These are phyloP conservation scores for Leccinum truebloodii DNA, from an alignment of 768 basidiomycete species.

Conservation along the genomic window DNA sequence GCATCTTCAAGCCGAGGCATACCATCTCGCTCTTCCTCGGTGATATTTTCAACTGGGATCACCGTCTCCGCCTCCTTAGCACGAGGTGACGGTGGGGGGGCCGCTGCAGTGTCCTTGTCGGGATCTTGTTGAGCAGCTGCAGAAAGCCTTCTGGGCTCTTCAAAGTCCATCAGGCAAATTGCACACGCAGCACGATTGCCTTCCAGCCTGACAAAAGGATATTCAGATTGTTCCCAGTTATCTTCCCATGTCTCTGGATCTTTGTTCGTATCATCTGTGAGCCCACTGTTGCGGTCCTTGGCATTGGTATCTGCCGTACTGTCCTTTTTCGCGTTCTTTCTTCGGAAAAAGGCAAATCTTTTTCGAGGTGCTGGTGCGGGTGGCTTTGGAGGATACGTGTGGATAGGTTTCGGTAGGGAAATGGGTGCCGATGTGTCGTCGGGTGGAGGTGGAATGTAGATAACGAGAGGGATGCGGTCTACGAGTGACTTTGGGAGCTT, in stretches of 20 bases:
- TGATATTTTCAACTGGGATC: slow-evolving; percentile 37
- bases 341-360: slow-evolving; percentile 56
- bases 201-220: slow-evolving; percentile 81
- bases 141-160: slow-evolving; percentile 56
- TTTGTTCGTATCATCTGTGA: slow-evolving; percentile 15
- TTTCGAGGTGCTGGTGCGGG: slow-evolving; percentile 35
- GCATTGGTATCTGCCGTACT: slow-evolving; percentile 10
- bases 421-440: slow-evolving; percentile 41
- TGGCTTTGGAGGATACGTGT: slow-evolving; percentile 64
- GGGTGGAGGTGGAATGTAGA: slow-evolving; percentile 83
- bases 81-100: slow-evolving; percentile 12
- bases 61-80: slow-evolving; percentile 28
- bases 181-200: slow-evolving; percentile 84
- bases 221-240: slow-evolving; percentile 72
- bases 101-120: slow-evolving; percentile 20
- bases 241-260: slow-evolving; percentile 68
- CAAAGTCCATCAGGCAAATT: slow-evolving; percentile 84
- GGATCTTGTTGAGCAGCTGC: slow-evolving; percentile 29
- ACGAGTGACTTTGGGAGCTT: slow-evolving; percentile 72
- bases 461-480: slow-evolving; percentile 78
- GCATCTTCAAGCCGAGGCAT: slow-evolving; percentile 64
- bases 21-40: slow-evolving; percentile 42
- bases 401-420: slow-evolving; percentile 48
- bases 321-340: slow-evolving; percentile 29
- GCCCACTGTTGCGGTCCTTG: slow-evolving; percentile 20